Evolutionary conservation across 2,329 filamentous ascomycete species (phyloP).

Genomic region (Acephala macrosclerotiorum): DNA sequence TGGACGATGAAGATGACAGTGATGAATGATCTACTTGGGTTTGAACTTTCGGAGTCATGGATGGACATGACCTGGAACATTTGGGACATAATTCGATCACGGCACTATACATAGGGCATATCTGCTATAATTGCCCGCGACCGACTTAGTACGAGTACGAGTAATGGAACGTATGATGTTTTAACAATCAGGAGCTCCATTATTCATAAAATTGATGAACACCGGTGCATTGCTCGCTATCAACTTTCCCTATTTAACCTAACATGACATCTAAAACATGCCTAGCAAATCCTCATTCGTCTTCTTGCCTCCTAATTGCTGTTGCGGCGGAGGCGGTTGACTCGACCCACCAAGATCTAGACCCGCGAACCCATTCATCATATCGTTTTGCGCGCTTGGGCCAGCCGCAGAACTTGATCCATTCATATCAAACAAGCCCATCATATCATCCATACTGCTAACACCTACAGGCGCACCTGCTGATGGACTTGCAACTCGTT

Average conservation of each 20-base stretch:
- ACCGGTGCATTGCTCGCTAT: constrained; percentile 14
- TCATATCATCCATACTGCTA: constrained; percentile 82
- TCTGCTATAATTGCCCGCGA: neutral
- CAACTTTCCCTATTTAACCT: constrained; percentile 7
- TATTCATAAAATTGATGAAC: neutral
- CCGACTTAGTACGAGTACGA: neutral
- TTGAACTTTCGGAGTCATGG: neutral
- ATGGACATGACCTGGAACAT: neutral
- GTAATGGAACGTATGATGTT: neutral
- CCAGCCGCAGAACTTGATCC: constrained; percentile 35
- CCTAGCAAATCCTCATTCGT: constrained; percentile 65
- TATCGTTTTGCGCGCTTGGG: constrained; percentile 42
- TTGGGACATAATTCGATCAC: neutral
- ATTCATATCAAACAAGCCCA: constrained; percentile 67
- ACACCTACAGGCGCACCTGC: constrained; percentile 45
- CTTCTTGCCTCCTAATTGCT: constrained; percentile 62
- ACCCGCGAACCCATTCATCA: constrained; percentile 83
- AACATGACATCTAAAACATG: constrained; percentile 53
- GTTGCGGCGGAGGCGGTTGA: constrained; percentile 69
- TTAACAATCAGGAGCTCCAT: neutral
- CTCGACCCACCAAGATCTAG: constrained; percentile 75
- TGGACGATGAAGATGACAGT: constrained; percentile 72
- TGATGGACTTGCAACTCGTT: constrained; percentile 70
- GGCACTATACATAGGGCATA: neutral
- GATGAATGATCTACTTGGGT: constrained; percentile 27